Evolutionary conservation across 2,329 filamentous ascomycete genomes (phyloP).

Genomic region (Lachnellula hyalina): DNA sequence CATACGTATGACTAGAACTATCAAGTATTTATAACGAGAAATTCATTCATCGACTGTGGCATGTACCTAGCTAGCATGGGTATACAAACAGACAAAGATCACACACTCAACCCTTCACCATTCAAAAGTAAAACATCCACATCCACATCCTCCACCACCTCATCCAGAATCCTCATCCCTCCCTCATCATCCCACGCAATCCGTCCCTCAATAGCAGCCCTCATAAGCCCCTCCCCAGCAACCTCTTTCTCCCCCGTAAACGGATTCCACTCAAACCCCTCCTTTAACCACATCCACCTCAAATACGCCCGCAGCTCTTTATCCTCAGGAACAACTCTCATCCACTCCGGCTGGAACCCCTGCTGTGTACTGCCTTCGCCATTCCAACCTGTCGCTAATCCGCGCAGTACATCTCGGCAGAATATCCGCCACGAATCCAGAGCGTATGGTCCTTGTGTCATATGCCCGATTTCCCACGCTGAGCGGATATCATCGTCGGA

Average conservation of each 20-base stretch:
- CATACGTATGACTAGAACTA: no score
- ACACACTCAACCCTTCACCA: no score
- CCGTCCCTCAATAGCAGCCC: constrained; percentile 51
- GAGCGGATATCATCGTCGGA: constrained; percentile 36
- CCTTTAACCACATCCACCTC: constrained; percentile 86
- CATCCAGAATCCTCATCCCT: constrained; percentile 35
- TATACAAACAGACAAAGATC: no score
- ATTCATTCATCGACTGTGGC: no score
- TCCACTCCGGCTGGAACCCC: constrained; percentile 82
- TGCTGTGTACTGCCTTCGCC: constrained; percentile 42
- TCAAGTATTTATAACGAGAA: no score
- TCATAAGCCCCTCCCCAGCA: constrained; percentile 47
- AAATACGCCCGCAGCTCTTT: constrained; percentile 87
- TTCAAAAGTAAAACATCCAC: not conserved
- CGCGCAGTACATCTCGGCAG: constrained; percentile 72
- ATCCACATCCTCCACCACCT: constrained; percentile 9
- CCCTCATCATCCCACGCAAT: constrained; percentile 37
- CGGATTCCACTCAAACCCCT: constrained; percentile 78
- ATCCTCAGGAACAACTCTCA: constrained; percentile 73
- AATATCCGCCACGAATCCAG: constrained; percentile 93
- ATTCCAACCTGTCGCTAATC: constrained; percentile 60
- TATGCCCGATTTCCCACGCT: constrained; percentile 77
- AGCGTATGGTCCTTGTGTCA: constrained; percentile 78
- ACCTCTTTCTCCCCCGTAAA: constrained; percentile 57
- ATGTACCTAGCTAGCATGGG: no score